Base-by-base conservation (phyloP, 306 rosid genomes). In the Canavalia ensiformis region DNA sequence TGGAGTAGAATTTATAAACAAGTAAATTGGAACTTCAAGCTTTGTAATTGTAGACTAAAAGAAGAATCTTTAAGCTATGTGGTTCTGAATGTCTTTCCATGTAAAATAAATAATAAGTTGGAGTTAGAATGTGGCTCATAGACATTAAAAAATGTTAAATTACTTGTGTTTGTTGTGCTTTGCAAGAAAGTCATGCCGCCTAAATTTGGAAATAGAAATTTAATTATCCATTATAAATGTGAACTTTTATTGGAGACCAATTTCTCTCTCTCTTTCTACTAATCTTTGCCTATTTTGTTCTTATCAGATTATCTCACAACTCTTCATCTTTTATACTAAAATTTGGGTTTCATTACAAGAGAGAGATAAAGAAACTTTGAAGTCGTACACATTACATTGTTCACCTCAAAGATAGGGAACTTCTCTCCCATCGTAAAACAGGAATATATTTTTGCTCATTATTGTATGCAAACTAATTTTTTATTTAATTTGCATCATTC, bases 351-450 rank as follows among this genome's bases (percentile, higher is more conserved):
- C 59, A 79, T 89, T 68, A 81, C 97, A 91, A n/a, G n/a, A 97
- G 88, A 95, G 93, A 72, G 97, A 95, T 76, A 97, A 89, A 74
- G 97, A 90, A 79, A 87, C 94, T 65, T 87, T 95, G 82, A 93
- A 90, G 81, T 76, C 89, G 49, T 83, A 80, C 51, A 72, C 86
- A 55, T 54, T 80, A 13, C 90, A 93, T 78, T 95, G 99, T 97
- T 88, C 99, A 1, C 89, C 91, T 33, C 82, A 88, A 78, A 86
- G 95, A 37, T 95, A 97, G 97, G n/a, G n/a, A n/a, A n/a, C n/a
- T n/a, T n/a, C n/a, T n/a, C n/a, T n/a, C n/a, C n/a, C n/a, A n/a
- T n/a, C n/a, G n/a, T n/a, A n/a, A n/a, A n/a, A n/a, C n/a, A n/a
- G n/a, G n/a, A n/a, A n/a, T n/a, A n/a, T n/a, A n/a, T n/a, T n/a